Evolutionary conservation across 2,329 filamentous ascomycete genomes (phyloP).

Genomic region (Phialophora chinensis): DNA sequence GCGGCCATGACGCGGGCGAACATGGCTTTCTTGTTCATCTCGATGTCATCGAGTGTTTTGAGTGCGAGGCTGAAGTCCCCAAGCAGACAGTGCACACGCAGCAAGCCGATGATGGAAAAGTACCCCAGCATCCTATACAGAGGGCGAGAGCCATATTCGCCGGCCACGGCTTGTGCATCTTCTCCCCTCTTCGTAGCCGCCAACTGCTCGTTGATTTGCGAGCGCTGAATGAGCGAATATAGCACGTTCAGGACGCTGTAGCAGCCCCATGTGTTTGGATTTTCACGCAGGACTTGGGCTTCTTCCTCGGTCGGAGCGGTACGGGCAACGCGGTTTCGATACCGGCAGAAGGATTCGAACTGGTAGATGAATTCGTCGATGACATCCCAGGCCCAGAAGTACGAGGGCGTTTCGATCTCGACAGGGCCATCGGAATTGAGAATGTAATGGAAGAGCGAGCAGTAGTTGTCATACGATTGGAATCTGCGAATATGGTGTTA

Average conservation of each 20-base stretch:
- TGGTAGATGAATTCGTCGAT: constrained; percentile 99
- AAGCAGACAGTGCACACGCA: constrained; percentile 93
- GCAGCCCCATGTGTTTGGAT: constrained; percentile 99
- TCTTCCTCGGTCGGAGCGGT: constrained; percentile 86
- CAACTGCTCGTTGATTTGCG: constrained; percentile 97
- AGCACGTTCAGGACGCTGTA: constrained; percentile 99
- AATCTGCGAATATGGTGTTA: constrained; percentile 1
- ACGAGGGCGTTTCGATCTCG: constrained; percentile 93
- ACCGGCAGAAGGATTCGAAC: constrained; percentile 99
- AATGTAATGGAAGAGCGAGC: constrained; percentile 98
- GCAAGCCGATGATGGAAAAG: constrained; percentile 97
- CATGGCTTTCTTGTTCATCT: constrained; percentile 99
- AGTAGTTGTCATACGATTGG: constrained; percentile 95
- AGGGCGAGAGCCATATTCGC: constrained; percentile 92
- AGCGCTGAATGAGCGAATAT: constrained; percentile 97
- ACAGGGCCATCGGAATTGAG: constrained; percentile 99
- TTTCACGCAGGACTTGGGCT: constrained; percentile 86
- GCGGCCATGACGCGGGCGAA: constrained; percentile 99
- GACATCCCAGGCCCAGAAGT: constrained; percentile 99
- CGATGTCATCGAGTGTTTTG: constrained; percentile 98
- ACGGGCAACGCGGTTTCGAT: constrained; percentile 88
- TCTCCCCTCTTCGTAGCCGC: constrained; percentile 93
- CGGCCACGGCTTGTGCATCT: constrained; percentile 83
- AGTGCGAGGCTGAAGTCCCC: constrained; percentile 97
- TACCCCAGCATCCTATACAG: constrained; percentile 98